phyloP scores from a whole-genome alignment of 345 rosid species.

The Trapa bicornis region DNA sequence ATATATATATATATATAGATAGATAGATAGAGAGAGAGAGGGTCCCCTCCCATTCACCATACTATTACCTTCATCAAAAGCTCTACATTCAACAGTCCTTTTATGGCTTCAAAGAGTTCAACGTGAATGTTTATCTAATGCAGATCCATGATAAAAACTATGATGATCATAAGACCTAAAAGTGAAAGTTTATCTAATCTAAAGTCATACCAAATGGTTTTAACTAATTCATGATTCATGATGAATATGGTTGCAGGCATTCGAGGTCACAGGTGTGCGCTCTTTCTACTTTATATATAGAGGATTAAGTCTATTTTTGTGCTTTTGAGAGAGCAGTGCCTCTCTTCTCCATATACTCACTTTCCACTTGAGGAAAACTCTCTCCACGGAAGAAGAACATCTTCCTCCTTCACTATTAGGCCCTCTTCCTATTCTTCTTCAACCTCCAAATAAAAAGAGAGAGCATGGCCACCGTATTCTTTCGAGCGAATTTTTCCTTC shows the following conservation, averaged over 20 bases:
- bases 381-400: constrained; percentile 42
- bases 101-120: background rate
- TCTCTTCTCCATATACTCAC: background rate
- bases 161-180: too few species aligned
- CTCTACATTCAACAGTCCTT: constrained; percentile 5
- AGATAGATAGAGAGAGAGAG: too few species aligned
- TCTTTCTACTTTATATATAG: background rate
- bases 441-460: constrained; percentile 2
- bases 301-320: background rate
- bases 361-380: background rate
- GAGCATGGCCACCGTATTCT: constrained; percentile 16
- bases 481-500: constrained; percentile 24
- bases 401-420: constrained; percentile 18
- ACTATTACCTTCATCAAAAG: constrained; percentile 3
- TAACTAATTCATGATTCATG: too few species aligned
- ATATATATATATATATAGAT: too few species aligned
- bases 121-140: too few species aligned
- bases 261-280: too few species aligned
- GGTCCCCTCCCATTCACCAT: too few species aligned
- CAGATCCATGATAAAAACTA: too few species aligned
- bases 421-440: constrained; percentile 6
- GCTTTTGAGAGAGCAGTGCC: background rate
- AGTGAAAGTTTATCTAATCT: too few species aligned
- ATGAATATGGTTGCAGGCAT: too few species aligned
- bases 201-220: too few species aligned